Evolutionary conservation across 495 filamentous ascomycete species (phyloP), one percentile per base, ranked within the genome.

Genomic region (Tuber umbilicatum): DNA sequence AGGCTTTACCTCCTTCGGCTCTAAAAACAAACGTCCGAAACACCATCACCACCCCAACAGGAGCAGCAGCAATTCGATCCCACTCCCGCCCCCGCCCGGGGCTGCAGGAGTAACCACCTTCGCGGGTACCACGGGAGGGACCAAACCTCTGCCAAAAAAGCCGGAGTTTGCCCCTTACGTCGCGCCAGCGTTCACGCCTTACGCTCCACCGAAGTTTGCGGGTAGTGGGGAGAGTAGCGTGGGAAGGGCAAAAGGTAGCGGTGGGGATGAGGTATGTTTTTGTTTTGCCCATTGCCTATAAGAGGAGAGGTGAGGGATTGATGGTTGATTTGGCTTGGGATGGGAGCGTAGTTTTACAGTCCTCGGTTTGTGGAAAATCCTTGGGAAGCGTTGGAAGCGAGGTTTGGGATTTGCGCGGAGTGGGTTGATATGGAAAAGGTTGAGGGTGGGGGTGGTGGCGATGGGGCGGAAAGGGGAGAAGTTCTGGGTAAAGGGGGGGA

Each of bases 1-100:
- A 64, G 55, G 55, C 55, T 64, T 64, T 27, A 64, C 55, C 55
- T 64, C 55, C 27, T 64, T 64, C 55, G 55, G 55, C 55, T 64
- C 55, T 3, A 64, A 2, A 19, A 64, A 64, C 27, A 64, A 64
- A 17, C 55, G 55, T 6, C 55, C 55, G 2, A 64, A 64, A 64
- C 55, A 64, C 19, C 14, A 19, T 35, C 27, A 64, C 55, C 27
- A 64, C n/a, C 10, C 27, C 27, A 64, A 1, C 3, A 17, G 27
- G 17, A 64, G 55, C 55, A 35, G 27, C 55, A 64, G 55, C 55
- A 64, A 64, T 27, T 64, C 27, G 17, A 31, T 64, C 55, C 27
- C 55, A 3, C n/a, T 64, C 2, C n/a, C n/a, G 5, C 55, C 55
- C 27, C 55, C 55, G 2, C 27, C 55, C 12, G 55, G 55, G n/a